phyloP scores from a whole-genome alignment of 1,284 basidiomycete genomes.

The Malassezia dermatis region DNA sequence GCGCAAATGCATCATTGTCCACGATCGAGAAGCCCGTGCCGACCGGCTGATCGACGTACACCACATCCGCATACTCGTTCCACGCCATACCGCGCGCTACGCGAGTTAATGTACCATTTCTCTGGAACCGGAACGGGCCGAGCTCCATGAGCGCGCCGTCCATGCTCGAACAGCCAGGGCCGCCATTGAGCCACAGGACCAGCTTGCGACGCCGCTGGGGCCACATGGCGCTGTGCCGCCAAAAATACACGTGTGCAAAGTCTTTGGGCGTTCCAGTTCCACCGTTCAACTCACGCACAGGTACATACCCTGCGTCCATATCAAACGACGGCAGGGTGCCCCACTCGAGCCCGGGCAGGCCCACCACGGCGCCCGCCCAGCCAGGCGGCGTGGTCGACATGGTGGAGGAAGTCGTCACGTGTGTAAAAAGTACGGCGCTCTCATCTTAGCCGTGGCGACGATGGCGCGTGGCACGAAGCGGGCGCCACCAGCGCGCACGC shows the following conservation, averaged over 20 bases:
- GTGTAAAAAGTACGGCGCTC: neutral
- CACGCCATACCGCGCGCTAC: slow-evolving; percentile 68
- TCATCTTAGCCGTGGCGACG: neutral
- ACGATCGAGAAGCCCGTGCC: slow-evolving; percentile 89
- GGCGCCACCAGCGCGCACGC: neutral
- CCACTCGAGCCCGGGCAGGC: neutral
- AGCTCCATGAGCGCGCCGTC: slow-evolving; percentile 97
- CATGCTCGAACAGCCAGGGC: slow-evolving; percentile 90
- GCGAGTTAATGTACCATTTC: slow-evolving; percentile 65
- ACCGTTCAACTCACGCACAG: slow-evolving; percentile 14
- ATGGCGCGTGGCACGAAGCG: neutral
- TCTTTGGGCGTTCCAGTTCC: slow-evolving; percentile 20
- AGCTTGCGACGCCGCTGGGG: slow-evolving; percentile 67
- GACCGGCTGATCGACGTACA: slow-evolving; percentile 93
- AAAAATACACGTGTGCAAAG: slow-evolving; percentile 74
- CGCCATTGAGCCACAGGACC: slow-evolving; percentile 95
- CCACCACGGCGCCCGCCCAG: neutral
- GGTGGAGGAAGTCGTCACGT: neutral
- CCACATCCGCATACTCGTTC: slow-evolving; percentile 96
- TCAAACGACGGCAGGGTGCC: slow-evolving; percentile 6
- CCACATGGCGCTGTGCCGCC: slow-evolving; percentile 76
- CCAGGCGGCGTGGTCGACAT: neutral
- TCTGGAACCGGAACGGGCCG: slow-evolving; percentile 70
- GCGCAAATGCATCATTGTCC: slow-evolving; percentile 71
- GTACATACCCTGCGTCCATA: slow-evolving; percentile 39